These are phyloP conservation scores for Exophiala sp. DNA, from an alignment of 2,329 filamentous ascomycete species.

Conservation along the genomic window DNA sequence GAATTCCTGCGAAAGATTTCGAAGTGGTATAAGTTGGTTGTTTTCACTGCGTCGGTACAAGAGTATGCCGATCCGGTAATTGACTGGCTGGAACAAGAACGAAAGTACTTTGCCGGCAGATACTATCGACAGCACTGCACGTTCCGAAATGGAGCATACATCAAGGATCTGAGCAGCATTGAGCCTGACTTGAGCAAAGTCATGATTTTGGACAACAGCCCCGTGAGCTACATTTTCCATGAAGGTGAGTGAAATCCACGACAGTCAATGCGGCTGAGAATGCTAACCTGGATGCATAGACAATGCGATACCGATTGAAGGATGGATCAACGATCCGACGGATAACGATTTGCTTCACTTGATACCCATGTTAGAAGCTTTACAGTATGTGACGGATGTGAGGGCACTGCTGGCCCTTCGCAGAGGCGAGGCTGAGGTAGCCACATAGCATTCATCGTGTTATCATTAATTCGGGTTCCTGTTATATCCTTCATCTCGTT, in stretches of 20 bases:
- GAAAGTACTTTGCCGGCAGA: conserved; percentile 89
- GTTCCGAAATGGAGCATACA: conserved; percentile 90
- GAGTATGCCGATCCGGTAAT: conserved; percentile 99
- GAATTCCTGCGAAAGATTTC: conserved; percentile 91
- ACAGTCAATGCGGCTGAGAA: background rate
- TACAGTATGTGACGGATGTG: conserved; percentile 96
- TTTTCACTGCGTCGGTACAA: conserved; percentile 96
- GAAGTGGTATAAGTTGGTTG: conserved; percentile 97
- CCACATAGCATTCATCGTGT: conserved; percentile 6
- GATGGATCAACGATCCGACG: conserved; percentile 98
- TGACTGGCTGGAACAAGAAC: conserved; percentile 94
- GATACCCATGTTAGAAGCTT: conserved; percentile 83
- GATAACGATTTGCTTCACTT: conserved; percentile 93
- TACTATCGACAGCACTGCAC: conserved; percentile 99
- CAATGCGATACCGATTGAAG: conserved; percentile 97
- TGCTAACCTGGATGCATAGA: conserved; percentile 54
- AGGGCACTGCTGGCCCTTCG: conserved; percentile 83
- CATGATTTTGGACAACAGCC: conserved; percentile 98
- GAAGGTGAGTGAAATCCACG: conserved; percentile 63
- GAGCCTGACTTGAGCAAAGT: conserved; percentile 97
- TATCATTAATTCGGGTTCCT: background rate
- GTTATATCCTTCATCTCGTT: too few relatives aligned
- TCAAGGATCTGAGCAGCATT: conserved; percentile 94
- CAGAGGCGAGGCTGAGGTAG: conserved; percentile 64
- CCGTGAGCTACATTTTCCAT: conserved; percentile 96